phyloP scores from a whole-genome alignment of 768 basidiomycete species.

The Leucogyrophana mollusca region DNA sequence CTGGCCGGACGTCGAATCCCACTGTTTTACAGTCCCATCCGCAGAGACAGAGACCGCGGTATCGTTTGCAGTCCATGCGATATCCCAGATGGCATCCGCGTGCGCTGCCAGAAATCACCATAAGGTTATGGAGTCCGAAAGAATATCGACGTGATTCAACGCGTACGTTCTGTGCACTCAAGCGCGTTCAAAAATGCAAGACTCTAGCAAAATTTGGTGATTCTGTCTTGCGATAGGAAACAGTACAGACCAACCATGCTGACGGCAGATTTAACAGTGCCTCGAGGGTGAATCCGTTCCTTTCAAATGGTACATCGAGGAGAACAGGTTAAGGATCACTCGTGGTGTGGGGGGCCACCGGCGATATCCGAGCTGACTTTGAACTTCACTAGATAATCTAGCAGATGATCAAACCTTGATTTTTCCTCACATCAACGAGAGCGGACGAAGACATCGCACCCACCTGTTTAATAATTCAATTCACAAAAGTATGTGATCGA shows the following conservation, averaged over 20 bases:
- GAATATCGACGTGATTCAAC: conserved; percentile 11
- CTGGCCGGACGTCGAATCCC: conserved; percentile 67
- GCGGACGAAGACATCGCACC: conserved; percentile 87
- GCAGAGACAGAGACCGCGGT: conserved; percentile 70
- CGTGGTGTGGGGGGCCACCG: conserved; percentile 22
- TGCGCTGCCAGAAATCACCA: conserved; percentile 53
- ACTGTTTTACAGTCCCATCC: conserved; percentile 75
- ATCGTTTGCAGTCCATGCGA: conserved; percentile 68
- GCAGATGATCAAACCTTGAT: conserved; percentile 45
- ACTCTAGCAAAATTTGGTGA: conserved; percentile 45
- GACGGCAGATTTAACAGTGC: not conserved
- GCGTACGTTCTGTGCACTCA: conserved; percentile 75
- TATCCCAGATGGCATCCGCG: conserved; percentile 76
- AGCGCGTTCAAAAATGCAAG: conserved; percentile 71
- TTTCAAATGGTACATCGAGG: not conserved
- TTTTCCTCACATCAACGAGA: conserved; percentile 85
- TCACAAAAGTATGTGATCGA: conserved; percentile 37
- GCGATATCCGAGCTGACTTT: conserved; percentile 53
- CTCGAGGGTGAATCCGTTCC: not conserved
- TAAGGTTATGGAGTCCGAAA: conserved; percentile 7
- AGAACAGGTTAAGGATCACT: not conserved
- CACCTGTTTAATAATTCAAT: conserved; percentile 16
- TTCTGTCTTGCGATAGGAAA: conserved; percentile 3
- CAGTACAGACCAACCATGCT: conserved; percentile 27
- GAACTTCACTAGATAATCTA: conserved; percentile 36